Conservation (phyloP, 2,329 filamentous ascomycete genomes). For the Cyanodermella asteris region DNA sequence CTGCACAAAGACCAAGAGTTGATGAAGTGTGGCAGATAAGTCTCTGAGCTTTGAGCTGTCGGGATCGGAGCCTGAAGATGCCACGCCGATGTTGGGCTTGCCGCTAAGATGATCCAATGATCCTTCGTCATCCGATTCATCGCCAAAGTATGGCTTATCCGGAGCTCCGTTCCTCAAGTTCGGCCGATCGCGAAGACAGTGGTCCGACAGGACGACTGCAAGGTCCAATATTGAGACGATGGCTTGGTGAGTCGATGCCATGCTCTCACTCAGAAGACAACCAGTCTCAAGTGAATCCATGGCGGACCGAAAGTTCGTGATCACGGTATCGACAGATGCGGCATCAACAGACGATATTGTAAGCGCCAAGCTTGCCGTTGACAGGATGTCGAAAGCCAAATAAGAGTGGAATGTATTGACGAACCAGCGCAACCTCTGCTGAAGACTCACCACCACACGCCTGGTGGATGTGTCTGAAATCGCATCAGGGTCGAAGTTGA, state of each 20-base stretch:
- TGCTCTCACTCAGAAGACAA: constrained; percentile 44
- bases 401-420: constrained; percentile 54
- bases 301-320: constrained; percentile 43
- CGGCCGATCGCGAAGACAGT: too few relatives aligned
- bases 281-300: constrained; percentile 41
- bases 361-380: constrained; percentile 36
- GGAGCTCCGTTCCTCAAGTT: too few relatives aligned
- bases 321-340: constrained; percentile 63
- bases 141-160: too few relatives aligned
- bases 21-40: too few relatives aligned
- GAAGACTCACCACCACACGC: constrained; percentile 27
- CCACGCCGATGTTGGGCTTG: too few relatives aligned
- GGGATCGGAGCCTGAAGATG: too few relatives aligned
- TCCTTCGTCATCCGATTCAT: too few relatives aligned
- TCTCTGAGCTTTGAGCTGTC: too few relatives aligned
- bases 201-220: constrained; percentile 47
- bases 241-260: constrained; percentile 48
- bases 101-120: too few relatives aligned
- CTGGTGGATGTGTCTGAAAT: constrained; percentile 9
- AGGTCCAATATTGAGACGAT: constrained; percentile 61
- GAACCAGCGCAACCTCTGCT: constrained; percentile 58
- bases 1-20: too few relatives aligned
- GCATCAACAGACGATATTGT: constrained; percentile 33
- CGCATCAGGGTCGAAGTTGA: too few relatives aligned
- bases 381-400: constrained; percentile 49